Percentiles rank a stretch among this genome's conserved stretches.
Conservation (phyloP, 2,329 filamentous ascomycete species). For the Cordyceps fumosorosea region DNA sequence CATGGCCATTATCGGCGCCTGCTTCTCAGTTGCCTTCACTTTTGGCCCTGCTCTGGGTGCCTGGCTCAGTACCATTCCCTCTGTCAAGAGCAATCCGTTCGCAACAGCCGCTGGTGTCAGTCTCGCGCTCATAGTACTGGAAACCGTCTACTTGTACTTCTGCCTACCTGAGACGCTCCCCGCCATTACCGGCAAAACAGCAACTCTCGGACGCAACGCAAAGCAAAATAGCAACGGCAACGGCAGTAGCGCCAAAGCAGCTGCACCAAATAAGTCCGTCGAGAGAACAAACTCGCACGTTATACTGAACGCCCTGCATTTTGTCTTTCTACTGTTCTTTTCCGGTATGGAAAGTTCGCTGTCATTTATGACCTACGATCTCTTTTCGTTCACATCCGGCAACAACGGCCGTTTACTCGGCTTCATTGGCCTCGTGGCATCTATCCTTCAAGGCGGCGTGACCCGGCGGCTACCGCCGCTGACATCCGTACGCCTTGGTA, state of each 20-base stretch:
- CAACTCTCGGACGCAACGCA: slow-evolving; percentile 15
- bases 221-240: slow-evolving; percentile 17
- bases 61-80: slow-evolving; percentile 69
- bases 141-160: slow-evolving; percentile 82
- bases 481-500: slow-evolving; percentile 70
- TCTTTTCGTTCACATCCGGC: slow-evolving; percentile 75
- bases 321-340: slow-evolving; percentile 91
- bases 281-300: slow-evolving; percentile 74
- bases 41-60: slow-evolving; percentile 91
- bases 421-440: slow-evolving; percentile 85
- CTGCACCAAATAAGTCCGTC: slow-evolving; percentile 17
- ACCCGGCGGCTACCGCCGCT: slow-evolving; percentile 80
- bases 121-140: slow-evolving; percentile 72
- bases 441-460: slow-evolving; percentile 87
- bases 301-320: slow-evolving; percentile 77
- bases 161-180: slow-evolving; percentile 83
- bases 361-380: slow-evolving; percentile 93
- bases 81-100: slow-evolving; percentile 84
- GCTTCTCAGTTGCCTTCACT: slow-evolving; percentile 95
- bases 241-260: slow-evolving; percentile 18
- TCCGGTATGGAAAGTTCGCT: slow-evolving; percentile 97
- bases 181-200: slow-evolving; percentile 35
- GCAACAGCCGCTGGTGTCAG: slow-evolving; percentile 87
- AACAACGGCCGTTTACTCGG: slow-evolving; percentile 82
- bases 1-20: slow-evolving; percentile 93